Evolutionary conservation across 257 asterid species (phyloP), one percentile per base, ranked within the genome.

Genomic region (Striga asiatica): DNA sequence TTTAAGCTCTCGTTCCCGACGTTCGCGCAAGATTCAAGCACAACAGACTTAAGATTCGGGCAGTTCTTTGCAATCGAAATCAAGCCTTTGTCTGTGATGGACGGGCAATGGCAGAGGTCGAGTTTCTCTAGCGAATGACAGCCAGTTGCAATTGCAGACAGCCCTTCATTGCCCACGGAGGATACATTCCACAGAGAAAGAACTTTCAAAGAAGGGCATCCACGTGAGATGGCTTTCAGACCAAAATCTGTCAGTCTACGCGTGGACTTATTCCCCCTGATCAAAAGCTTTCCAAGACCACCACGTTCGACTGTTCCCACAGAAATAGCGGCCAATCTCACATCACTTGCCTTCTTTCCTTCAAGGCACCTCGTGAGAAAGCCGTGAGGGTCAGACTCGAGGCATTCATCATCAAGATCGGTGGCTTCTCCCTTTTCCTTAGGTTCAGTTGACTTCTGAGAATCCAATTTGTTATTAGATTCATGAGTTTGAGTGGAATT

Each of bases 271-370:
- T 76, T 79, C 58, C 97, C 98, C 35, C 88, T 69, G 50, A 92
- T 81, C 6, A 89, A 83, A 60, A 92, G 94, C 74, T 92, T 88
- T 12, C 95, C 97, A 64, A 92, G 66, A 58, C 97, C 97, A 59
- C 98, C 98, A 42, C 85, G 84, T 25, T 66, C 64, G 39, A 77
- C 74, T 2, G 84, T 80, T 42, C 96, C 95, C 39, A 88, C 83
- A 53, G 98, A 74, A 66, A 92, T 73, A 21, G 98, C 89, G 43
- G 97, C 95, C 47, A 92, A 70, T 76, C 94, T 81, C 39, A 84
- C 83, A 71, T 88, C 95, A 3, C 86, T 78, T 34, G 97, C 97
- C 66, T 81, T 82, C 68, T 79, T 92, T 7, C 97, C 98, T 65
- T 84, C 95, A 71, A 88, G 74, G 71, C 79, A 75, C 74, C 97